Percentiles rank a stretch among this genome's conserved stretches.
phyloP scores from a whole-genome alignment of 2,329 filamentous ascomycete genomes.

The Claviceps capensis region DNA sequence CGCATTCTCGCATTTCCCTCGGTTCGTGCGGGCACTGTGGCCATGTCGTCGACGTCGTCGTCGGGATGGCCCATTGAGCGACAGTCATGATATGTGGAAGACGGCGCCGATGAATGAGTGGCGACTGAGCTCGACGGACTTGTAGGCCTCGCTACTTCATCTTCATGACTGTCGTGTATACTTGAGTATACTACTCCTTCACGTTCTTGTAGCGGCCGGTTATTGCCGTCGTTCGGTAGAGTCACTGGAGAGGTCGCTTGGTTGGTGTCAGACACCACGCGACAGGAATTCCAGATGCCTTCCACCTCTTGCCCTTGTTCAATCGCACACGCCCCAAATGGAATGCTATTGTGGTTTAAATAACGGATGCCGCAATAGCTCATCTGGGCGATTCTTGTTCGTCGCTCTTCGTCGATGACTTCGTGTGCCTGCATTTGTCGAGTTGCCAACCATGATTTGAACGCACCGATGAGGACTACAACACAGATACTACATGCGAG shows the following conservation, averaged over 20 bases:
- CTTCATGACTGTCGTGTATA: neutral
- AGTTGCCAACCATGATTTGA: constrained; percentile 53
- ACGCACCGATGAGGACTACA: constrained; percentile 54
- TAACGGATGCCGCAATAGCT: constrained; percentile 36
- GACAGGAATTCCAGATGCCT: constrained; percentile 62
- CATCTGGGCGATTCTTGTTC: constrained; percentile 37
- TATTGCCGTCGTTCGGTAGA: constrained; percentile 6
- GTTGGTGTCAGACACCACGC: constrained; percentile 24
- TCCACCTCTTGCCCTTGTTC: constrained; percentile 74
- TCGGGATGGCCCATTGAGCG: neutral
- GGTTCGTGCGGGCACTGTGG: neutral
- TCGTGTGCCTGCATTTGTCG: constrained; percentile 42
- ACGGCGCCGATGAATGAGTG: constrained; percentile 1
- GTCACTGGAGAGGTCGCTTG: constrained; percentile 13
- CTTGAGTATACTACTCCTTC: neutral
- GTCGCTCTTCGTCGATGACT: constrained; percentile 52
- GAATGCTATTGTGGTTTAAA: constrained; percentile 43
- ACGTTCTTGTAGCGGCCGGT: neutral
- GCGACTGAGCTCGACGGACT: neutral
- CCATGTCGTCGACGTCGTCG: neutral
- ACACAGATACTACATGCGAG: constrained; percentile 56
- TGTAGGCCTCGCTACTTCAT: neutral
- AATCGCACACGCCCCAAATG: constrained; percentile 76
- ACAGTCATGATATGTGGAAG: neutral
- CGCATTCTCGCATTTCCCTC: neutral